A percentile compares a stretch with the other conserved stretches of the same genome.
These are phyloP conservation scores for Trichoderma guizhouense DNA, from an alignment of 2,329 filamentous ascomycete genomes.

Conservation along the genomic window DNA sequence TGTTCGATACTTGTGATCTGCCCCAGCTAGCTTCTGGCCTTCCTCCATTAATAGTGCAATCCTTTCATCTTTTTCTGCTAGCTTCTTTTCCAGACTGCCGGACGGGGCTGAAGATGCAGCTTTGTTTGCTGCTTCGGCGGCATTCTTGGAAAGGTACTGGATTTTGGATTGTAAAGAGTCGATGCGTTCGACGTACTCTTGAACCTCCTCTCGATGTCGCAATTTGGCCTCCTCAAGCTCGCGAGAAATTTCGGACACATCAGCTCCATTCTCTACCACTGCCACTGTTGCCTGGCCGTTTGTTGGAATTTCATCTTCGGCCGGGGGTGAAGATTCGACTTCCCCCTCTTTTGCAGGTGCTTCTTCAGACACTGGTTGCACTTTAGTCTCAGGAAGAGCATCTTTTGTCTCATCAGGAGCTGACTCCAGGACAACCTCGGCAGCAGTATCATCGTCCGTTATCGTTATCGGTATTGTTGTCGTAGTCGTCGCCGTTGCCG, in stretches of 20 bases:
- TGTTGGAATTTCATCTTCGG: background rate
- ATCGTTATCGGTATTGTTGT: background rate
- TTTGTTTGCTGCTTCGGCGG: constrained; percentile 70
- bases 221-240: constrained; percentile 28
- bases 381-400: background rate
- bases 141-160: constrained; percentile 79
- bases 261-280: background rate
- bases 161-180: constrained; percentile 90
- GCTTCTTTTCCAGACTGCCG: constrained; percentile 69
- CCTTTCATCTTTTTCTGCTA: constrained; percentile 86
- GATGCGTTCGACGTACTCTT: constrained; percentile 81
- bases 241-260: constrained; percentile 15
- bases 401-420: background rate
- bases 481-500: background rate
- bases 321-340: background rate
- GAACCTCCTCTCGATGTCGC: constrained; percentile 72
- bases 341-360: background rate
- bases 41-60: constrained; percentile 90
- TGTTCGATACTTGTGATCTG: constrained; percentile 78
- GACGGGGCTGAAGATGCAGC: constrained; percentile 58
- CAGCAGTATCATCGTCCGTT: background rate
- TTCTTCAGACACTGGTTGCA: background rate
- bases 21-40: constrained; percentile 81
- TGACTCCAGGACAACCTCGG: background rate
- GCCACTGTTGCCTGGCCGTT: background rate